Evolutionary conservation across 805 yeast genomes (phyloP), one percentile per base, ranked within the genome.

Genomic region (Yamadazyma takamatsuzukensis): DNA sequence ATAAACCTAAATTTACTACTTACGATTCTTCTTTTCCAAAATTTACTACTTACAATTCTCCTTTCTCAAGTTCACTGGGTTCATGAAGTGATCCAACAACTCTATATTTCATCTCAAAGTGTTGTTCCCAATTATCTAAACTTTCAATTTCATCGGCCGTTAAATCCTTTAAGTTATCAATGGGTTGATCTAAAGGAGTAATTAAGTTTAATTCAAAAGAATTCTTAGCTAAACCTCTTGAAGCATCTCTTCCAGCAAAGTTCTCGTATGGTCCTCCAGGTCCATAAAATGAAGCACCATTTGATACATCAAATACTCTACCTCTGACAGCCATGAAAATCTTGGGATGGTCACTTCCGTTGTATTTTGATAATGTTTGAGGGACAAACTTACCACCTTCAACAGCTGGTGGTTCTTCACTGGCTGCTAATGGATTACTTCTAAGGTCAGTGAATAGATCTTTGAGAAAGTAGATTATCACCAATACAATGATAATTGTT

Each of bases 231-330:
- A 90, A 71, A 0, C 97, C 97, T 44, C 97, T 70, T 1, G 94
- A 82, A 3, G 97, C 97, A 61, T 90, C 97, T 45, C 85, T 82
- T 2, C 97, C 97, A 0, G 97, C 97, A 68, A 90, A 90, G 52
- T 84, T 86, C 26, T 84, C 79, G 60, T 90, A 90, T 0, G 96
- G 95, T 0, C 97, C 97, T 18, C 90, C 85, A 5, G 97, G 97
- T 0, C 97, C 97, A 57, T 90, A 90, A 54, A 90, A 89, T 29
- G 75, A 74, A 43, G 89, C 75, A 0, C 95, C 95, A 8, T 68
- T 65, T 4, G 85, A 66, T 14, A 87, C 95, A 51, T 90, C 96
- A 49, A 74, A 90, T 3, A 90, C 95, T 16, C 71, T 80, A 1
- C 96, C 95, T 45, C 72, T 76, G n/a, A 90, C 86, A 0, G 86